phyloP scores from a whole-genome alignment of 495 filamentous ascomycete genomes.

The Xylaria venustula region DNA sequence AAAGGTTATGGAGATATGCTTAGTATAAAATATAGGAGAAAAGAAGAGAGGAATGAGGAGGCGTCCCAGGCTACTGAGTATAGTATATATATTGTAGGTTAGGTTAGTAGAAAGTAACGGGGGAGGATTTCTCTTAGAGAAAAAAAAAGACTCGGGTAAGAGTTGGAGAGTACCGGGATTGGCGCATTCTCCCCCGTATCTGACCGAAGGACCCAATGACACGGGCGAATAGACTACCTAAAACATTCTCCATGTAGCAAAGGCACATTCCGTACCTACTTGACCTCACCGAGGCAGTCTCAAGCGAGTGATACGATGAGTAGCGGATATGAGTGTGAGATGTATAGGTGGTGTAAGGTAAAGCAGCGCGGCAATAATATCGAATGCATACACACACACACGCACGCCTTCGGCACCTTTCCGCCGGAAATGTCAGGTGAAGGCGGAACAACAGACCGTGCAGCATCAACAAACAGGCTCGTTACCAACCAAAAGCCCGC shows the following conservation, averaged over 20 bases:
- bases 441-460: slow-evolving; percentile 3
- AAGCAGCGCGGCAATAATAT: not conserved
- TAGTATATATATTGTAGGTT: no score
- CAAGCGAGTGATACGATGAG: slow-evolving; percentile 11
- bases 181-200: not conserved
- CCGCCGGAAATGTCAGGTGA: slow-evolving; percentile 12
- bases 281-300: slow-evolving; percentile 14
- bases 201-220: slow-evolving; percentile 8
- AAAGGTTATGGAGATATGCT: no score
- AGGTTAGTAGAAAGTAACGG: not conserved
- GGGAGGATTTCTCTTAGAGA: not conserved
- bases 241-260: not conserved
- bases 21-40: not conserved
- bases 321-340: no score
- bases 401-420: not conserved
- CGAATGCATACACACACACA: not conserved
- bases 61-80: no score
- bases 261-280: not conserved
- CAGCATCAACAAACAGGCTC: not conserved
- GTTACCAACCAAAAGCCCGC: not conserved
- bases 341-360: not conserved
- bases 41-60: not conserved
- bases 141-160: slow-evolving; percentile 4
- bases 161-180: slow-evolving; percentile 9
- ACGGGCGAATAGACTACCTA: not conserved